Evolutionary conservation across 2,329 filamentous ascomycete genomes (phyloP).

Genomic region (Neonectria faginata): DNA sequence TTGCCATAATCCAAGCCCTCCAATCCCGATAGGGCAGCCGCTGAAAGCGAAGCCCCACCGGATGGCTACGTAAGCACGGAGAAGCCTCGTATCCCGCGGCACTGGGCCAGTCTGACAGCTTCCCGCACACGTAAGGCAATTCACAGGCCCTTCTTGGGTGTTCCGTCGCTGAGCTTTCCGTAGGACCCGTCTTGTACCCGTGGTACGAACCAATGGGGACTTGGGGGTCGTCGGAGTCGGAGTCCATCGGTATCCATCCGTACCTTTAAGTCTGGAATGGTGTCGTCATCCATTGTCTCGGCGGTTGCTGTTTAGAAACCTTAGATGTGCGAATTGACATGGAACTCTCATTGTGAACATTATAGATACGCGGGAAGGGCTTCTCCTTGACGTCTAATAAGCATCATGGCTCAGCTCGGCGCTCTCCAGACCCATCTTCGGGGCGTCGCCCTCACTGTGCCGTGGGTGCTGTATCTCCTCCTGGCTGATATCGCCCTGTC

Average conservation of each 20-base stretch:
- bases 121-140: no score
- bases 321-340: neutral
- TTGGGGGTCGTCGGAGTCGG: neutral
- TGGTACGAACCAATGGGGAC: neutral
- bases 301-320: conserved; percentile 18
- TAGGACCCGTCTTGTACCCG: neutral
- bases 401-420: conserved; percentile 29
- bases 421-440: conserved; percentile 54
- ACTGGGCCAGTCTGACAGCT: neutral
- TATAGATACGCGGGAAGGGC: neutral
- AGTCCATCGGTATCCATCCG: neutral
- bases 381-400: neutral
- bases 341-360: neutral
- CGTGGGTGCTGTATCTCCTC: conserved; percentile 66
- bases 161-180: neutral
- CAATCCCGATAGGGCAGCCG: conserved; percentile 8
- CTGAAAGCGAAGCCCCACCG: neutral
- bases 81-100: neutral
- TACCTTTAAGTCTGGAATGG: conserved; percentile 22
- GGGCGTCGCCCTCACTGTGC: conserved; percentile 57
- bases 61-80: conserved; percentile 2
- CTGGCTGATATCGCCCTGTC: conserved; percentile 64
- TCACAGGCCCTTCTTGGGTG: neutral
- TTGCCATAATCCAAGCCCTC: conserved; percentile 5
- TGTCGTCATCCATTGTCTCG: conserved; percentile 27